Percentiles rank a stretch among this genome's conserved stretches.
phyloP scores from a whole-genome alignment of 1,284 basidiomycete genomes.

The Apiotrichum gamsii region DNA sequence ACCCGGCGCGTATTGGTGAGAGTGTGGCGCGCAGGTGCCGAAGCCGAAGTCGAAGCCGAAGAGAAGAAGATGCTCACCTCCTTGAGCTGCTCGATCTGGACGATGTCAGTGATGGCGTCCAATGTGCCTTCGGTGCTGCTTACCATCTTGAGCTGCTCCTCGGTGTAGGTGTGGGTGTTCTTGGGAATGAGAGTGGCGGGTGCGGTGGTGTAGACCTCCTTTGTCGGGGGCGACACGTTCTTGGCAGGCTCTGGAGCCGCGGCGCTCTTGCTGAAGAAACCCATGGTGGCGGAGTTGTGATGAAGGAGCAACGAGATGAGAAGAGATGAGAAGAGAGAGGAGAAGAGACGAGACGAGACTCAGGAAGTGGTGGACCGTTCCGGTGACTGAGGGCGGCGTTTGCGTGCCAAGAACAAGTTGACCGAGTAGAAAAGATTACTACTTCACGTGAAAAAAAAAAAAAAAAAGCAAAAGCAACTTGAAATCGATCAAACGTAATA shows the following conservation, averaged over 20 bases:
- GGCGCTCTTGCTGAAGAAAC: slow-evolving; percentile 8
- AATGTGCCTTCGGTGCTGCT: too few relatives aligned
- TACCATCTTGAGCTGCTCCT: slow-evolving; percentile 54
- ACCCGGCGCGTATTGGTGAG: too few relatives aligned
- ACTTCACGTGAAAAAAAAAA: too few relatives aligned
- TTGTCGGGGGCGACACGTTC: slow-evolving; percentile 5
- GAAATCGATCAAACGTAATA: too few relatives aligned
- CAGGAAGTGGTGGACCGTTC: too few relatives aligned
- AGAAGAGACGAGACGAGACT: not conserved
- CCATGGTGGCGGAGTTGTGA: slow-evolving; percentile 2
- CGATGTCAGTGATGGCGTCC: slow-evolving; percentile 2
- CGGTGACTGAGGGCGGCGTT: too few relatives aligned
- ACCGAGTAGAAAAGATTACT: too few relatives aligned
- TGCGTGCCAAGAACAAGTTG: too few relatives aligned
- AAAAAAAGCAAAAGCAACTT: too few relatives aligned
- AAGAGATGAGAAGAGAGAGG: not conserved
- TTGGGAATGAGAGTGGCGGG: slow-evolving; percentile 8
- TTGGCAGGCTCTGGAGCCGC: not conserved
- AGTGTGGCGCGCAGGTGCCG: not conserved
- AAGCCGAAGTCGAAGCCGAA: slow-evolving; percentile 5
- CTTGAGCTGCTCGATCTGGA: slow-evolving; percentile 56
- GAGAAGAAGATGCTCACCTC: slow-evolving; percentile 51
- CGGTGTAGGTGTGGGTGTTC: slow-evolving; percentile 58
- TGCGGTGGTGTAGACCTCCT: slow-evolving; percentile 7
- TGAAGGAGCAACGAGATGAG: not conserved